Percentiles rank a stretch among this genome's conserved stretches.
Evolutionary conservation across 2,329 filamentous ascomycete species (phyloP).

Genomic region (Macroventuria anomochaeta): DNA sequence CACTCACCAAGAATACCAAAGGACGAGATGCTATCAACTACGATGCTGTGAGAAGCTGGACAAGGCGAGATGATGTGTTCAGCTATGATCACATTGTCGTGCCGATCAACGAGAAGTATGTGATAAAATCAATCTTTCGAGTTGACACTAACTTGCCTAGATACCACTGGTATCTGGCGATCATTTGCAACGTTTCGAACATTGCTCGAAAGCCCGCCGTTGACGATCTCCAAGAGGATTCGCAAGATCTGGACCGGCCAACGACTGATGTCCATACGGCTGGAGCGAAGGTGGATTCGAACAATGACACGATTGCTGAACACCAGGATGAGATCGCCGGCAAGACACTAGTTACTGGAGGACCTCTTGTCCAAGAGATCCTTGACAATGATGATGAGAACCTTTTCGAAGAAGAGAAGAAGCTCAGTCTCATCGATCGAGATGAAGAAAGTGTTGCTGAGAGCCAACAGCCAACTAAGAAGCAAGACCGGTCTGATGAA

Average conservation of each 20-base stretch:
- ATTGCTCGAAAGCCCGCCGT: slow-evolving; percentile 53
- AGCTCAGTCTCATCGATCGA: slow-evolving; percentile 30
- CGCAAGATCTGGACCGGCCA: neutral
- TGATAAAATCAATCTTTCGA: neutral
- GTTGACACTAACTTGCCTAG: slow-evolving; percentile 10
- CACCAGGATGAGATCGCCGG: neutral
- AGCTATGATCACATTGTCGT: slow-evolving; percentile 87
- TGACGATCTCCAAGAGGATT: slow-evolving; percentile 15
- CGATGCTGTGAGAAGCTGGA: slow-evolving; percentile 85
- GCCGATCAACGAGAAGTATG: slow-evolving; percentile 78
- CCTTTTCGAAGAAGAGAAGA: slow-evolving; percentile 31
- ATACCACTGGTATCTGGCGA: slow-evolving; percentile 89
- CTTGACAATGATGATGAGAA: slow-evolving; percentile 21
- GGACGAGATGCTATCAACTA: slow-evolving; percentile 73
- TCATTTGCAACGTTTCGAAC: slow-evolving; percentile 85
- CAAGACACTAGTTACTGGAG: neutral
- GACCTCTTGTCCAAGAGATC: neutral
- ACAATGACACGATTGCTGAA: neutral
- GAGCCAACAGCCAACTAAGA: neutral
- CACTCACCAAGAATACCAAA: slow-evolving; percentile 65
- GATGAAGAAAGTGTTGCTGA: slow-evolving; percentile 15
- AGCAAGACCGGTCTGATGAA: neutral
- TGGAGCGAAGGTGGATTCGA: neutral
- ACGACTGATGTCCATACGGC: neutral
- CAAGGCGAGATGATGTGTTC: slow-evolving; percentile 82